These are phyloP conservation scores for Paraurostyla sp. DNA, from an alignment of 73 alveolate species.

Conservation along the genomic window DNA sequence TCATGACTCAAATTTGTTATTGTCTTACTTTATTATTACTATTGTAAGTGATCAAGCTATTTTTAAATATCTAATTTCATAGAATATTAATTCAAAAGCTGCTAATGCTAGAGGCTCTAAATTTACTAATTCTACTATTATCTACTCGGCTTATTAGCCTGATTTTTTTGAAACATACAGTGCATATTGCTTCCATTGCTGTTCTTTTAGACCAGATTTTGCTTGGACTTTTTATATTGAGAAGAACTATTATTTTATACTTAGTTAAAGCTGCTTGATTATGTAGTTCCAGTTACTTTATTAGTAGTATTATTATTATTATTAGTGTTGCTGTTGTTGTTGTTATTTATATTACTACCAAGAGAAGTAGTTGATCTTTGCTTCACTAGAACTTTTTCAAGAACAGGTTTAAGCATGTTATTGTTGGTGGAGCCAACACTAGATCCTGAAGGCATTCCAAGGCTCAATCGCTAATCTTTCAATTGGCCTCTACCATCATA, in stretches of 20 bases:
- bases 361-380: background rate
- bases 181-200: background rate
- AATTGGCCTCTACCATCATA: background rate
- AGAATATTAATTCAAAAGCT: too few relatives aligned
- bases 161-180: slow-evolving; percentile 1
- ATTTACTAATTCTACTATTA: too few relatives aligned
- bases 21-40: background rate
- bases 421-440: background rate
- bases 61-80: background rate
- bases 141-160: background rate
- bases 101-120: too few relatives aligned
- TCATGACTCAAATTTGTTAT: too few relatives aligned
- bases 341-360: background rate
- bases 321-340: background rate
- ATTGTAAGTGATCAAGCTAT: background rate
- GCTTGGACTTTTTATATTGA: too few relatives aligned
- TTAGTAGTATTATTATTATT: background rate
- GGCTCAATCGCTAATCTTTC: background rate
- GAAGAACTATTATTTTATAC: too few relatives aligned
- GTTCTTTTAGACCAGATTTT: too few relatives aligned
- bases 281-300: background rate
- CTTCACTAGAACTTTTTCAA: background rate
- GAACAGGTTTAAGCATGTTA: background rate
- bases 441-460: background rate
- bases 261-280: too few relatives aligned